Evolutionary conservation across 306 rosid species (phyloP).

Genomic region (Dicorynia guianensis): DNA sequence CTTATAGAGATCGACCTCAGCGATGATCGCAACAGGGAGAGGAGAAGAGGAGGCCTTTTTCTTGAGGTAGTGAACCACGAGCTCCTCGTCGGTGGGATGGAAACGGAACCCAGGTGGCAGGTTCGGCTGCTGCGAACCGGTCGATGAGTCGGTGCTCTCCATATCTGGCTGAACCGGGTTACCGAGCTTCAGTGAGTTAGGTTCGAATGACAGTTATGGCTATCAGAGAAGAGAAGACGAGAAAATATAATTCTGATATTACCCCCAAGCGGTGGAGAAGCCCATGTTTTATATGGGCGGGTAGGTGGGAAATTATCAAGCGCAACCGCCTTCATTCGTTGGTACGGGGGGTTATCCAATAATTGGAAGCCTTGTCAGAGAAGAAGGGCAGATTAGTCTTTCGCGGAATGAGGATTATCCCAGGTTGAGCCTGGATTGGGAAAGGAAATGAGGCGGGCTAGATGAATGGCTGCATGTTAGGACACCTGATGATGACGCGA

Average conservation of each 20-base stretch:
- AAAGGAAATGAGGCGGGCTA: constrained; percentile 12
- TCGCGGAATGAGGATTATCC: background rate
- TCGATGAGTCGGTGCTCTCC: constrained; percentile 91
- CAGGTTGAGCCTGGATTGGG: background rate
- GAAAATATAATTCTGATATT: constrained; percentile 33
- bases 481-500: constrained; percentile 62
- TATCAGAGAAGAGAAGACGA: constrained; percentile 36
- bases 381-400: constrained; percentile 20
- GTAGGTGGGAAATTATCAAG: background rate
- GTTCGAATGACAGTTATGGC: constrained; percentile 39
- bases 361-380: background rate
- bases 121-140: constrained; percentile 72
- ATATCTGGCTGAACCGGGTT: constrained; percentile 31
- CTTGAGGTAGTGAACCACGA: constrained; percentile 94
- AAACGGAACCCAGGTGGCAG: constrained; percentile 94
- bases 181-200: background rate
- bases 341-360: accelerated
- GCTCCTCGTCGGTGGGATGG: constrained; percentile 98
- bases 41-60: constrained; percentile 69
- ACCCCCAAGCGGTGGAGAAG: constrained; percentile 44
- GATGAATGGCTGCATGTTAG: constrained; percentile 38
- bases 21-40: constrained; percentile 79
- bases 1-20: constrained; percentile 95
- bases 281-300: constrained; percentile 46
- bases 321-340: background rate